These are phyloP conservation scores for Allium cepa DNA, from an alignment of 106 monocot species.

Conservation along the genomic window DNA sequence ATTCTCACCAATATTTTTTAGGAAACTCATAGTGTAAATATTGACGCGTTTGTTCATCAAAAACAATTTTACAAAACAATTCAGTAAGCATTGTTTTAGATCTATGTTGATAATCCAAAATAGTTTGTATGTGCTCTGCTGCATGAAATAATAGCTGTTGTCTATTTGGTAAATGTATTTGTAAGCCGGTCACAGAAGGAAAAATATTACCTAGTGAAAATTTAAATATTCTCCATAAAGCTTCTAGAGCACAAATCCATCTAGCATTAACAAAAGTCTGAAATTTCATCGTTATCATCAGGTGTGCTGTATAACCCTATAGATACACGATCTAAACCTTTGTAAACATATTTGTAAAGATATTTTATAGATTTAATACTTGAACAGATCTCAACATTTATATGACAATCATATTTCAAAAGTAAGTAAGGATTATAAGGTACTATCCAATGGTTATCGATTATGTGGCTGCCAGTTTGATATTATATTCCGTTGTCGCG, in stretches of 20 bases:
- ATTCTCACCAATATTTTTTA: too few relatives aligned
- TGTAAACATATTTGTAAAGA: background rate
- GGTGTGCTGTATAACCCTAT: background rate
- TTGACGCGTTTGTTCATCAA: too few relatives aligned
- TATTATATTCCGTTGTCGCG: background rate
- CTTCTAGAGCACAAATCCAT: background rate
- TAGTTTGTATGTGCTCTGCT: too few relatives aligned
- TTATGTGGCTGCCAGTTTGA: background rate
- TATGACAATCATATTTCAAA: background rate
- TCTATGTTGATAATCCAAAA: too few relatives aligned
- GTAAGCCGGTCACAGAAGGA: background rate
- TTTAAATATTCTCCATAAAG: background rate
- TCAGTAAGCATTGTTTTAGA: too few relatives aligned
- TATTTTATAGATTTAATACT: background rate
- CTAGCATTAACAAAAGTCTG: background rate
- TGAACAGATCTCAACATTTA: slow-evolving; percentile 8
- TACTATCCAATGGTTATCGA: slow-evolving; percentile 1
- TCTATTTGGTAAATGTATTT: too few relatives aligned
- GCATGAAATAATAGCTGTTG: too few relatives aligned
- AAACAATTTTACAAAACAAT: too few relatives aligned
- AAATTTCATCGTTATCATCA: background rate
- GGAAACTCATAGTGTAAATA: too few relatives aligned
- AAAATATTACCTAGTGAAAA: background rate
- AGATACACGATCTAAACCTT: background rate
- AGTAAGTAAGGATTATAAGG: too few relatives aligned